These are phyloP conservation scores for Neurospora intermedia DNA, from an alignment of 495 filamentous ascomycete species.

Conservation along the genomic window DNA sequence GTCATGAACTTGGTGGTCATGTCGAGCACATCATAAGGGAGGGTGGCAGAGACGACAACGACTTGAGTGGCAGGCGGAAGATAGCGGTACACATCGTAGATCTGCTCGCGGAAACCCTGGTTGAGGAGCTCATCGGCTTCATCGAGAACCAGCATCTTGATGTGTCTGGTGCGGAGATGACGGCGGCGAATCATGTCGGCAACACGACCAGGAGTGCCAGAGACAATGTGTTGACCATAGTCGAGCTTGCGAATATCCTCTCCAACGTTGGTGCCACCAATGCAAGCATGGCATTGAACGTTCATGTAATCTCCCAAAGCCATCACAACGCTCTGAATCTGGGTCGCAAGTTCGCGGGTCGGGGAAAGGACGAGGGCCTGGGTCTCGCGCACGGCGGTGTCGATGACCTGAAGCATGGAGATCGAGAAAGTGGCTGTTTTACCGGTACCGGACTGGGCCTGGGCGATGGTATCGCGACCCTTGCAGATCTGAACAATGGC, in stretches of 20 bases:
- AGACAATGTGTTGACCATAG: constrained; percentile 92
- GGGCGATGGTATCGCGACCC: constrained; percentile 94
- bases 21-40: constrained; percentile 97
- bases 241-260: constrained; percentile 96
- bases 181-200: constrained; percentile 98
- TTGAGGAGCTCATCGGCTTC: constrained; percentile 97
- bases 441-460: constrained; percentile 98
- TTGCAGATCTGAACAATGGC: constrained; percentile 99
- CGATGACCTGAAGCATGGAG: constrained; percentile 95
- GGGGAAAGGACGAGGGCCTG: constrained; percentile 94
- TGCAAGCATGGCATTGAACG: constrained; percentile 97
- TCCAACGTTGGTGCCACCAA: constrained; percentile 94
- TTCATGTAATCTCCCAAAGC: constrained; percentile 99
- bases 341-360: constrained; percentile 93
- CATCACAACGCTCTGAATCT: constrained; percentile 98
- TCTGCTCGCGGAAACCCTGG: constrained; percentile 98
- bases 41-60: constrained; percentile 91
- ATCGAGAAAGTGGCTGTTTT: constrained; percentile 99
- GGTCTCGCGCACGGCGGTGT: constrained; percentile 83
- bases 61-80: constrained; percentile 97
- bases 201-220: constrained; percentile 94
- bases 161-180: constrained; percentile 82
- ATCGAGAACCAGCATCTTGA: constrained; percentile 99
- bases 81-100: constrained; percentile 99
- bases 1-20: constrained; percentile 99